Evolutionary conservation across 176 grass and related monocot species (phyloP).

Genomic region (Musa acuminata): DNA sequence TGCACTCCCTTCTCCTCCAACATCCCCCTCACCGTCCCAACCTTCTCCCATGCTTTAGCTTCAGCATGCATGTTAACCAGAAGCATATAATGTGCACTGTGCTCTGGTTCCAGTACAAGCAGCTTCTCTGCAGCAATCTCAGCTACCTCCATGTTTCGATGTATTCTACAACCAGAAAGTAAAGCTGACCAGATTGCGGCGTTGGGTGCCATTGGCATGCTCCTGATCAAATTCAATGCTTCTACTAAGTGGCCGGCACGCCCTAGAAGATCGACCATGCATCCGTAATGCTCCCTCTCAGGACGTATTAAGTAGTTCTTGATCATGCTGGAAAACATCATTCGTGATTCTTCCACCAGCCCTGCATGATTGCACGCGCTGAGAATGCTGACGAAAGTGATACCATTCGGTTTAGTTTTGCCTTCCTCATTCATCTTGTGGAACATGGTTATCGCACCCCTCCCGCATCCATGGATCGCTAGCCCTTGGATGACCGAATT

Average conservation of each 20-base stretch:
- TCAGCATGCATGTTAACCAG: slow-evolving; percentile 16
- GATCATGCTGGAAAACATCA: slow-evolving; percentile 12
- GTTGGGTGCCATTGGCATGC: slow-evolving; percentile 14
- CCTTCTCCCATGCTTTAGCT: slow-evolving; percentile 13
- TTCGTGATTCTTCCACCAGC: slow-evolving; percentile 11
- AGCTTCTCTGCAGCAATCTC: slow-evolving; percentile 10
- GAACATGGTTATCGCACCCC: slow-evolving; percentile 10
- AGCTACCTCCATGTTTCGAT: slow-evolving; percentile 1
- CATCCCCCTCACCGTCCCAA: slow-evolving; percentile 1
- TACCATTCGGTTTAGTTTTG: not conserved
- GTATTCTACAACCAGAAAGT: slow-evolving; percentile 15
- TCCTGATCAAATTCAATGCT: slow-evolving; percentile 9
- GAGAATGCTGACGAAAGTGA: slow-evolving; percentile 23
- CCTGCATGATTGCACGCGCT: slow-evolving; percentile 16
- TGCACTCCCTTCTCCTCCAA: slow-evolving; percentile 13
- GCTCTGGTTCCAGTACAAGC: slow-evolving; percentile 13
- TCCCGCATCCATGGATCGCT: slow-evolving; percentile 4
- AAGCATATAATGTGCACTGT: slow-evolving; percentile 21
- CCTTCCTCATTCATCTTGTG: slow-evolving; percentile 9
- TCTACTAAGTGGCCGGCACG: slow-evolving; percentile 21
- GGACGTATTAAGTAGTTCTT: slow-evolving; percentile 8
- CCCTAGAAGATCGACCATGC: slow-evolving; percentile 24
- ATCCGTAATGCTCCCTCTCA: slow-evolving; percentile 19
- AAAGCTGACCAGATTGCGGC: slow-evolving; percentile 17
- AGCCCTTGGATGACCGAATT: slow-evolving; percentile 24